phyloP scores from a whole-genome alignment of 768 basidiomycete genomes.

The Mycena chlorophos region DNA sequence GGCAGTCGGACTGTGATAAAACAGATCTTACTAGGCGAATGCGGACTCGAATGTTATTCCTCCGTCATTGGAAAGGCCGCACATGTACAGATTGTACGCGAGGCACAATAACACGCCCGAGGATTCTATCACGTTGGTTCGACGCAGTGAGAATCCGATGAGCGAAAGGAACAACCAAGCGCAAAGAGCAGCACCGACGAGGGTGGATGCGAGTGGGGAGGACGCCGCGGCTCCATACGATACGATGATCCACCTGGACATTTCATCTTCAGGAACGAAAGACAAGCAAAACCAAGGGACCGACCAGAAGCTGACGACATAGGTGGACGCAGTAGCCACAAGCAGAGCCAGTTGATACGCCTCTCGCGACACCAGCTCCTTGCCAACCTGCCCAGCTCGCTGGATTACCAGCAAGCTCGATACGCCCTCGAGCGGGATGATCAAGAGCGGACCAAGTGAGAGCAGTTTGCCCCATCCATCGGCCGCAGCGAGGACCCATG shows the following conservation, averaged over 20 bases:
- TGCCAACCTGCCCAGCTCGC: conserved; percentile 76
- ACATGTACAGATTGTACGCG: conserved; percentile 89
- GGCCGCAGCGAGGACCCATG: conserved; percentile 56
- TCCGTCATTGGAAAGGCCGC: conserved; percentile 64
- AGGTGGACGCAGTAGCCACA: conserved; percentile 74
- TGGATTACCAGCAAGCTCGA: conserved; percentile 83
- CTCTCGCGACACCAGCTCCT: conserved; percentile 69
- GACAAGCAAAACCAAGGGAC: no score
- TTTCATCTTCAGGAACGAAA: no score
- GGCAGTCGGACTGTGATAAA: not conserved
- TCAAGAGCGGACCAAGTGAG: conserved; percentile 75
- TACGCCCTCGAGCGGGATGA: conserved; percentile 79
- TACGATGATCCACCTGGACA: conserved; percentile 88
- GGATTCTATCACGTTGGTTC: conserved; percentile 90
- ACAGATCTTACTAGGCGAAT: conserved; percentile 67
- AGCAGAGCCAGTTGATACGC: conserved; percentile 75
- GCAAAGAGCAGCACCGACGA: conserved; percentile 85
- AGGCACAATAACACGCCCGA: conserved; percentile 85
- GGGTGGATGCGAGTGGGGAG: conserved; percentile 83
- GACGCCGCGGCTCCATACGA: conserved; percentile 81
- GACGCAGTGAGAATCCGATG: conserved; percentile 77
- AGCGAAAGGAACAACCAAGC: conserved; percentile 87
- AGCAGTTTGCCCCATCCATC: conserved; percentile 74
- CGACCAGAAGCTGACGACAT: conserved; percentile 81
- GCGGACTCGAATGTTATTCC: conserved; percentile 71